phyloP scores from a whole-genome alignment of 1,284 basidiomycete species.

The Cerioporus squamosus region DNA sequence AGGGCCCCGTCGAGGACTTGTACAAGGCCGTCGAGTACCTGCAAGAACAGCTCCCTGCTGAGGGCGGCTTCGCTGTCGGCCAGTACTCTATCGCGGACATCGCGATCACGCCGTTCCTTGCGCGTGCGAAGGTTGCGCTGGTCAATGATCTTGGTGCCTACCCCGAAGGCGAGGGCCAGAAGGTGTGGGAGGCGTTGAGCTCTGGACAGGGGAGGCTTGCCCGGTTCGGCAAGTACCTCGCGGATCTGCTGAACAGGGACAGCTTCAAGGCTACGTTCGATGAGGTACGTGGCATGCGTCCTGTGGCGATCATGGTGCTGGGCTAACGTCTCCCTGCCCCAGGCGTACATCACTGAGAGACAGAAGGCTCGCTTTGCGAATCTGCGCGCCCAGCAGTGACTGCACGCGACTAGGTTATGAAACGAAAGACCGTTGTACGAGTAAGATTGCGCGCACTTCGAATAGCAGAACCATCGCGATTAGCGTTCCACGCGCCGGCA shows the following conservation, averaged over 20 bases:
- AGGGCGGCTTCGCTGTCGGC: slow-evolving; percentile 6
- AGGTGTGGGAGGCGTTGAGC: slow-evolving; percentile 3
- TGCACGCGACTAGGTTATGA: not conserved
- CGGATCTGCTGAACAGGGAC: slow-evolving; percentile 30
- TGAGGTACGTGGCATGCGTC: slow-evolving; percentile 25
- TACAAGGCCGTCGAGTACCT: slow-evolving; percentile 35
- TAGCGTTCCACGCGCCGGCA: too few relatives aligned
- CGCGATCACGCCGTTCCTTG: slow-evolving; percentile 6
- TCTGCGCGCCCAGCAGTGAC: slow-evolving; percentile 1
- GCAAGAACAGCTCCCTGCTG: slow-evolving; percentile 32
- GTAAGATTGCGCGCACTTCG: too few relatives aligned
- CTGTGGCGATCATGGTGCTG: too few relatives aligned
- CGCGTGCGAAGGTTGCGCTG: not conserved
- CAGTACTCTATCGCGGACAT: slow-evolving; percentile 10
- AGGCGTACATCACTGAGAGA: slow-evolving; percentile 14
- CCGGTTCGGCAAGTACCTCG: slow-evolving; percentile 32
- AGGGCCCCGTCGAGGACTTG: slow-evolving; percentile 45
- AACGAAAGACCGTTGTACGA: too few relatives aligned
- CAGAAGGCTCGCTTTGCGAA: slow-evolving; percentile 7
- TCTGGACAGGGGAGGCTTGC: slow-evolving; percentile 24
- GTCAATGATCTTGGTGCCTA: slow-evolving; percentile 3
- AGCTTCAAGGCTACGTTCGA: slow-evolving; percentile 36
- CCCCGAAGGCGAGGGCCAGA: slow-evolving; percentile 3
- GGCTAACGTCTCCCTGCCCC: too few relatives aligned
- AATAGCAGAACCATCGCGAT: too few relatives aligned